Base-by-base conservation (phyloP, 2,329 filamentous ascomycete species). In the Chrysosphaeria jannelii region DNA sequence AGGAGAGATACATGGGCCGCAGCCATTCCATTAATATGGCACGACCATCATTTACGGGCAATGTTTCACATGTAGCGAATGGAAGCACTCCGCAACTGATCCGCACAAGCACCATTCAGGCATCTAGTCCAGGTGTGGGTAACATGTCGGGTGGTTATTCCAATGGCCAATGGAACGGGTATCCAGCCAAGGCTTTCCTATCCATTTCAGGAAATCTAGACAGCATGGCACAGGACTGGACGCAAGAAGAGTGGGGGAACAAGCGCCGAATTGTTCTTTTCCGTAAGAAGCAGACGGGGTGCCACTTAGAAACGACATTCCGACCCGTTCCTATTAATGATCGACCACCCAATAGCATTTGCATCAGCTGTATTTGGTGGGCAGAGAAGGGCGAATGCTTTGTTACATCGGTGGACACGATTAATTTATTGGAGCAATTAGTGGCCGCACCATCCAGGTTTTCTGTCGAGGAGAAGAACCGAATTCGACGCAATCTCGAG, bases 281-380 rank as follows among this genome's bases (percentile, higher is more conserved):
- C 48, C 67, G 58, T 35, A 68, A 85, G 35, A 62, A 60, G 29
- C 81, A 93, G 43, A 55, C 53, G 16, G 78, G 76, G 14, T 79
- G 70, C 38, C 75, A 70, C 4, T 68, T 93, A 26, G 68, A 65
- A 16, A 63, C 75, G 9, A 68, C 56, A 9, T 93, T 93, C 47
- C 62, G 67, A 23, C 53, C 78, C 0, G 66, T 91, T 22, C 55
- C 71, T 10, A 62, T 64, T 9, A 72, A 76, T 36, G 72, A 90
- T 30, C 63, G 78, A 12, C 61, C 68, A 1, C 62, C 67, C 3
- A 72, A 81, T 46, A 78, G 70, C 45, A 81, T 88, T 29, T 90
- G 78, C 46, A 75, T 97, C 40, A 91, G 79, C 44, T 97, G 85
- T 50, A 97, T 97, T 38, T 79, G 67, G 53, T 97, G 85, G 85